Percentiles rank a stretch among this genome's conserved stretches.
These are phyloP conservation scores for Phytophthora multivora DNA, from an alignment of 352 stramenopile genomes.

Conservation along the genomic window DNA sequence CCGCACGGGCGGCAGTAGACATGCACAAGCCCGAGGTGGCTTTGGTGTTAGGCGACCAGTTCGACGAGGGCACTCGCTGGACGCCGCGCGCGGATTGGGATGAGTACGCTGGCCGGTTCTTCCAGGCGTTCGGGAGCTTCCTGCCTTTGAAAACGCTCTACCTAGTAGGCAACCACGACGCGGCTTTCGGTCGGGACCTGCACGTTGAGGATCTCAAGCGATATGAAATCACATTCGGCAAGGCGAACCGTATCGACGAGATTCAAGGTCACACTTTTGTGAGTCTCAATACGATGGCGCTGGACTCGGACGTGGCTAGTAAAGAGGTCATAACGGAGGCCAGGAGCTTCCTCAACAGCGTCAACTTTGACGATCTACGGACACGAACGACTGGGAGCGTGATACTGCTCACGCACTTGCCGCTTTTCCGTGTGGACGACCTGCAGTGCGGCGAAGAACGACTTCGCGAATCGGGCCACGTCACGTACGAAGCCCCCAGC, in stretches of 20 bases:
- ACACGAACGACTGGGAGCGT: slow-evolving; percentile 33
- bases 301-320: slow-evolving; percentile 61
- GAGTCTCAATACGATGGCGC: slow-evolving; percentile 78
- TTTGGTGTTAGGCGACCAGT: slow-evolving; percentile 73
- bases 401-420: slow-evolving; percentile 67
- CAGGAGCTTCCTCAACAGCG: slow-evolving; percentile 53
- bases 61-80: slow-evolving; percentile 69
- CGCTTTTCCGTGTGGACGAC: slow-evolving; percentile 63
- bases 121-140: slow-evolving; percentile 42
- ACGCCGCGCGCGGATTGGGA: slow-evolving; percentile 58
- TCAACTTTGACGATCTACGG: slow-evolving; percentile 38
- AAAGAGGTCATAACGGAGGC: slow-evolving; percentile 56
- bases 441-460: slow-evolving; percentile 57
- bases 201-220: slow-evolving; percentile 43
- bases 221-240: slow-evolving; percentile 65
- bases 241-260: slow-evolving; percentile 55
- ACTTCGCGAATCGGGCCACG: slow-evolving; percentile 54
- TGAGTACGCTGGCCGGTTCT: slow-evolving; percentile 63
- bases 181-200: slow-evolving; percentile 65
- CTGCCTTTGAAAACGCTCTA: slow-evolving; percentile 56
- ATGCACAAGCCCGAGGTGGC: slow-evolving; percentile 60
- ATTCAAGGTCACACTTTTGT: slow-evolving; percentile 64
- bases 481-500: slow-evolving; percentile 79
- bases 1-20: slow-evolving; percentile 46
- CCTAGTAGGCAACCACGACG: slow-evolving; percentile 81